phyloP scores from a whole-genome alignment of 2,329 filamentous ascomycete genomes.

The Alternaria tenuissima region DNA sequence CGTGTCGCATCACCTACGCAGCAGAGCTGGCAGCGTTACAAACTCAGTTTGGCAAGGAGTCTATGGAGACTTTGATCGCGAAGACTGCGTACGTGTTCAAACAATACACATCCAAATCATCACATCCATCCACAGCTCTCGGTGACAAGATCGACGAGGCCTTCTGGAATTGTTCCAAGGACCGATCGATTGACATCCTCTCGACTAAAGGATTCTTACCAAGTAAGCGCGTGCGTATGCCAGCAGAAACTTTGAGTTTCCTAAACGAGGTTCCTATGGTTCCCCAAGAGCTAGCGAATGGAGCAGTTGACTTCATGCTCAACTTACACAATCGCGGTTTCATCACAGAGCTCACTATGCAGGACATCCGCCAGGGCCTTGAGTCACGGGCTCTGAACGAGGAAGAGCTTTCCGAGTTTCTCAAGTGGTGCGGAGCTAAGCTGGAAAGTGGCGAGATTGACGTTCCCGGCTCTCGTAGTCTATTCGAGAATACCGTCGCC shows the following conservation, averaged over 20 bases:
- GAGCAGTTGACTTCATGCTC: conserved; percentile 74
- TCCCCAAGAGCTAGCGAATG: conserved; percentile 75
- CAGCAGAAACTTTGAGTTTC: conserved; percentile 75
- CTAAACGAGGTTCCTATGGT: conserved; percentile 88
- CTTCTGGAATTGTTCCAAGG: conserved; percentile 91
- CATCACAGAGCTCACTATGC: conserved; percentile 84
- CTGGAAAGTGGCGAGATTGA: conserved; percentile 77
- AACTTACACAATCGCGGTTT: conserved; percentile 85
- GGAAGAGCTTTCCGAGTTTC: conserved; percentile 80
- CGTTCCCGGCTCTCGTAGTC: conserved; percentile 67
- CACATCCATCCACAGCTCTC: conserved; percentile 84
- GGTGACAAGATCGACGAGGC: conserved; percentile 90
- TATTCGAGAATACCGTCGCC: conserved; percentile 83
- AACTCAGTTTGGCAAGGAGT: conserved; percentile 65
- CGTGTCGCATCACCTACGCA: conserved; percentile 85
- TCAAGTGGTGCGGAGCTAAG: conserved; percentile 82
- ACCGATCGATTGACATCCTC: conserved; percentile 80
- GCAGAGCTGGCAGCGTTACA: conserved; percentile 75
- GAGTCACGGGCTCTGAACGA: conserved; percentile 82
- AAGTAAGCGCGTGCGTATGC: conserved; percentile 83
- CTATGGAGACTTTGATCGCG: conserved; percentile 72
- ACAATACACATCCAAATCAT: conserved; percentile 88
- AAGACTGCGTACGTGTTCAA: conserved; percentile 84
- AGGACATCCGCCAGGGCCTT: conserved; percentile 84
- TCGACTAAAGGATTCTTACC: conserved; percentile 87